Evolutionary conservation across 768 basidiomycete genomes (phyloP).

Genomic region (Tricholoma bakamatsutake): DNA sequence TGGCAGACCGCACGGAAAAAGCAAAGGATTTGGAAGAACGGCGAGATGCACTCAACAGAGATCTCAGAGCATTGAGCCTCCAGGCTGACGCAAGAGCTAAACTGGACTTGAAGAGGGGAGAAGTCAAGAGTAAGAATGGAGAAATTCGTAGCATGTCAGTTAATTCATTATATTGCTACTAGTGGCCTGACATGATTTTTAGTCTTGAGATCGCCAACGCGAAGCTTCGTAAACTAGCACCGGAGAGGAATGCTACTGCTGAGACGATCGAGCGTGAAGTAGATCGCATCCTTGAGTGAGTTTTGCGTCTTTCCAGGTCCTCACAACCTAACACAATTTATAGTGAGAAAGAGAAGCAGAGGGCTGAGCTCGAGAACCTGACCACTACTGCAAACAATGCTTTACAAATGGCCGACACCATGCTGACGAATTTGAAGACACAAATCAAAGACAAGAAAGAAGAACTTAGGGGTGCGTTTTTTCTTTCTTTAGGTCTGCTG

Average conservation of each 20-base stretch:
- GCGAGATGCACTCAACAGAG: conserved; percentile 63
- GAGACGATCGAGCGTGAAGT: conserved; percentile 74
- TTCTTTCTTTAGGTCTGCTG: not conserved
- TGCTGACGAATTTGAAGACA: conserved; percentile 50
- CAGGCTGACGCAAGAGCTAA: conserved; percentile 82
- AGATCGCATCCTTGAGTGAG: conserved; percentile 52
- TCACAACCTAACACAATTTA: not conserved
- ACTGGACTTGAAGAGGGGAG: conserved; percentile 66
- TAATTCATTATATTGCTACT: not conserved
- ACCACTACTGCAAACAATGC: conserved; percentile 44
- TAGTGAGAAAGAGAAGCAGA: conserved; percentile 68
- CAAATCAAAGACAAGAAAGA: conserved; percentile 58
- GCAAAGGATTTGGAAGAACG: conserved; percentile 60
- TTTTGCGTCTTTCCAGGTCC: conserved; percentile 5
- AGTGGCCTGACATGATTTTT: conserved; percentile 2
- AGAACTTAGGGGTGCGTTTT: conserved; percentile 52
- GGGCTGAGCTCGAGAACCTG: conserved; percentile 39
- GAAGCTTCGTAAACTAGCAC: conserved; percentile 54
- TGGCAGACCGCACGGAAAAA: conserved; percentile 48
- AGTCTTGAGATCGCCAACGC: conserved; percentile 60
- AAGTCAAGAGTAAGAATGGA: conserved; percentile 54
- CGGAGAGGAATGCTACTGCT: conserved; percentile 51
- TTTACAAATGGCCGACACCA: conserved; percentile 60
- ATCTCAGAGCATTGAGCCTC: conserved; percentile 62
- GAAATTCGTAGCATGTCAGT: conserved; percentile 70